phyloP scores from a whole-genome alignment of 345 rosid genomes.

The Murraya paniculata region DNA sequence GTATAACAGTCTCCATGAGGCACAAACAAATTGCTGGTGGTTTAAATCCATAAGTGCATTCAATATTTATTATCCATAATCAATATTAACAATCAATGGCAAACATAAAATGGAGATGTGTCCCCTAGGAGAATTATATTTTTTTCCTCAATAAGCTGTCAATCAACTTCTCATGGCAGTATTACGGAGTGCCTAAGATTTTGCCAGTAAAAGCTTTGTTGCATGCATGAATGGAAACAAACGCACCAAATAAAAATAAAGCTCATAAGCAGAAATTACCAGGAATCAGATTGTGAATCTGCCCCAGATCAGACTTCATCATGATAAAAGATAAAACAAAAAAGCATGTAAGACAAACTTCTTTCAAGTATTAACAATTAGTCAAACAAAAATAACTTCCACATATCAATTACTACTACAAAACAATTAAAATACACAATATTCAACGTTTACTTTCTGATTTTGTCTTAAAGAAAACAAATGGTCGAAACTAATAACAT shows the following conservation, averaged over 20 bases:
- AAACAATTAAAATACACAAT: neutral
- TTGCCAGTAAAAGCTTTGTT: neutral
- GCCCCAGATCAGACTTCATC: slow-evolving; percentile 77
- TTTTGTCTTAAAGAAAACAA: too few species aligned
- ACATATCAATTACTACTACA: neutral
- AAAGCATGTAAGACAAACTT: slow-evolving; percentile 22
- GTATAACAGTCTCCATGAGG: neutral
- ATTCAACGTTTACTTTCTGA: neutral
- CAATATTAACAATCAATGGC: neutral
- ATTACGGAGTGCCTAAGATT: neutral
- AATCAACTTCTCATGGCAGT: neutral
- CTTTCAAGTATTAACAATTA: neutral
- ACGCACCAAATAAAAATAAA: neutral
- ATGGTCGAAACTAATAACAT: neutral
- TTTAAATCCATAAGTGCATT: neutral
- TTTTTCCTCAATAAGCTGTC: neutral
- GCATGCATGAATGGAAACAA: neutral
- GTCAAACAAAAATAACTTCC: neutral
- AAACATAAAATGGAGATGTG: neutral
- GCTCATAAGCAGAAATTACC: slow-evolving; percentile 45
- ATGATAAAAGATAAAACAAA: slow-evolving; percentile 20
- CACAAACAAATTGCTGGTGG: neutral
- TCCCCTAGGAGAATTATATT: neutral
- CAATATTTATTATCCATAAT: neutral
- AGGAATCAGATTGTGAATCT: slow-evolving; percentile 73